These are phyloP conservation scores for Penicillium sp. DNA, from an alignment of 2,329 filamentous ascomycete genomes.

Conservation along the genomic window DNA sequence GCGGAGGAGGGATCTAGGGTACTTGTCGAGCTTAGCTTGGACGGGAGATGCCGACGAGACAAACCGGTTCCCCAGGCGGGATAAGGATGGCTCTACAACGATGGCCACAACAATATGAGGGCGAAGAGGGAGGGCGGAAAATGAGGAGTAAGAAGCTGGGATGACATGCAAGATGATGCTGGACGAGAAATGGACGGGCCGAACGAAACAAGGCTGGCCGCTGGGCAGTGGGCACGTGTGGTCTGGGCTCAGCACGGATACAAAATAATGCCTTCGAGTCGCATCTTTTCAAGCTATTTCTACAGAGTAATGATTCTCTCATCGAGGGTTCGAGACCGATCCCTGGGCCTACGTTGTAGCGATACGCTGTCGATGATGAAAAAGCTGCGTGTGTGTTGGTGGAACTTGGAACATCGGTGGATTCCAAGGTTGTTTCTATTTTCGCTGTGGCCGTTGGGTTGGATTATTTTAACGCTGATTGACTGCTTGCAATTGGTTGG, in stretches of 20 bases:
- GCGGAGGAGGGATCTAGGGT: constrained; percentile 12
- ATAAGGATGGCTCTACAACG: constrained; percentile 7
- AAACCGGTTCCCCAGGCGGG: not conserved
- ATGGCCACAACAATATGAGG: not conserved
- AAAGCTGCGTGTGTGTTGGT: constrained; percentile 16
- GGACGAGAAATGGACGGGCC: constrained; percentile 15
- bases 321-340: not conserved
- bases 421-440: constrained; percentile 19
- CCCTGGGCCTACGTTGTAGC: not conserved
- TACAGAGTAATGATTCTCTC: not conserved
- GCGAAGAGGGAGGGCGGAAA: not conserved
- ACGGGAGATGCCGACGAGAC: constrained; percentile 1
- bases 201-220: constrained; percentile 11
- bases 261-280: not conserved
- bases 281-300: not conserved
- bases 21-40: constrained; percentile 5
- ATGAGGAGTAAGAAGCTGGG: constrained; percentile 11
- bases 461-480: not conserved
- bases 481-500: not conserved
- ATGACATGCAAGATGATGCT: constrained; percentile 16
- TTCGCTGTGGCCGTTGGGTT: constrained; percentile 13
- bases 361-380: constrained; percentile 9
- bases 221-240: constrained; percentile 19
- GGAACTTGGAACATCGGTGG: constrained; percentile 2
- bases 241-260: constrained; percentile 10